phyloP scores from a whole-genome alignment of 2,329 filamentous ascomycete genomes.

The Paramyrothecium sp. region DNA sequence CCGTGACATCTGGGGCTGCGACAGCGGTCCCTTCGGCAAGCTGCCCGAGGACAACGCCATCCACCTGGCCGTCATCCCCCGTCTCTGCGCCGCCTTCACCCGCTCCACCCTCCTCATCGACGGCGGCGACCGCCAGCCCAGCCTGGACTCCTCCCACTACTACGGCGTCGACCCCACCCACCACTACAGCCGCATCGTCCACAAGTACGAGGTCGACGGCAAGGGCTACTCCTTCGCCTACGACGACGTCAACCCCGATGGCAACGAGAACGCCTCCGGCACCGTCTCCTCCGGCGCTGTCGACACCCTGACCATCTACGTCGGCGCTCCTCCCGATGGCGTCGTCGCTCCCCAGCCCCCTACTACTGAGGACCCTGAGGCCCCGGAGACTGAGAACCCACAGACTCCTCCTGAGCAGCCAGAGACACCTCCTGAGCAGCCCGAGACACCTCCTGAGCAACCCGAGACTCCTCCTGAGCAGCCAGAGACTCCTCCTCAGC shows the following conservation, averaged over 20 bases:
- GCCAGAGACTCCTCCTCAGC: no score
- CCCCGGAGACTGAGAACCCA: background rate
- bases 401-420: no score
- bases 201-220: constrained; percentile 57
- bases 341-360: background rate
- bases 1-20: constrained; percentile 50
- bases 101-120: constrained; percentile 44
- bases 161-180: constrained; percentile 43
- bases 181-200: constrained; percentile 61
- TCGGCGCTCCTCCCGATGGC: background rate
- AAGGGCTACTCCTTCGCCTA: constrained; percentile 67
- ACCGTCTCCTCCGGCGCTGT: constrained; percentile 22
- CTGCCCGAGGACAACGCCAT: constrained; percentile 32
- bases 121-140: constrained; percentile 46
- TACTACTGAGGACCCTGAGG: background rate
- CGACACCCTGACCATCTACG: constrained; percentile 22
- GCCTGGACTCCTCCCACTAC: constrained; percentile 33
- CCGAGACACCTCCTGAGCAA: no score
- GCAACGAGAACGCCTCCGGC: constrained; percentile 49
- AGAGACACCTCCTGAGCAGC: no score
- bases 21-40: constrained; percentile 45
- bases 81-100: constrained; percentile 50
- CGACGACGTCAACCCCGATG: constrained; percentile 63
- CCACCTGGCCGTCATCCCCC: constrained; percentile 41
- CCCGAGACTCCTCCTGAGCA: no score